Evolutionary conservation across 2,329 filamentous ascomycete species (phyloP), one percentile per base, ranked within the genome.

Genomic region (Fusarium tupiense): DNA sequence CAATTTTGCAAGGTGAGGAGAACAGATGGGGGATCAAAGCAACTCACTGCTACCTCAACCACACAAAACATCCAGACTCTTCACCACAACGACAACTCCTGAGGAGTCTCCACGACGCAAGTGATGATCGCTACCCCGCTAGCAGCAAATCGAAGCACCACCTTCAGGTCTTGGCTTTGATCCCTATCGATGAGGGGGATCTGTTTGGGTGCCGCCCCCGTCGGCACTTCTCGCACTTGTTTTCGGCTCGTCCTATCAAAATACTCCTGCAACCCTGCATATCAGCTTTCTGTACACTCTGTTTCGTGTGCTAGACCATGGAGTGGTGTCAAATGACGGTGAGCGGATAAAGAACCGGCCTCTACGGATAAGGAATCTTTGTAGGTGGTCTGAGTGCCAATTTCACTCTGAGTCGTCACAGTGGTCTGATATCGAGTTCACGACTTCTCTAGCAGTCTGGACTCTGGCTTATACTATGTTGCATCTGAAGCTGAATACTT

Each of bases 251-350:
- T 50, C 71, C 65, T 73, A 66, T 70, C 59, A 74, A 65, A 57
- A 49, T 67, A 58, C 41, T 61, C 41, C 50, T 35, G 17, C 41
- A 70, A 60, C 67, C 73, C 74, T 77, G 72, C 72, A 73, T 69
- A 77, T 69, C 66, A 77, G 71, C 56, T 64, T 61, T 58, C 29
- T 50, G 57, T 67, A 43, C 38, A 64, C 24, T 49, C 40, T 50
- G 64, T 71, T 72, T 68, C 69, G 58, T 73, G 64, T 53, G 71
- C 46, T 33, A 57, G 46, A 59, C 41, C 59, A 61, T 40, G 20
- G 58, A 68, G 69, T 70, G 69, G 62, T 74, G 70, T 68, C 64
- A 77, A 77, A 77, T 77, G 72, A 77, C 76, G 76, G 76, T 78
- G 76, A 75, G 74, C 56, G 50, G 66, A 61, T 58, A 60, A 67